These are phyloP conservation scores for Knoxdaviesia proteae DNA, from an alignment of 2,329 filamentous ascomycete species.

Conservation along the genomic window DNA sequence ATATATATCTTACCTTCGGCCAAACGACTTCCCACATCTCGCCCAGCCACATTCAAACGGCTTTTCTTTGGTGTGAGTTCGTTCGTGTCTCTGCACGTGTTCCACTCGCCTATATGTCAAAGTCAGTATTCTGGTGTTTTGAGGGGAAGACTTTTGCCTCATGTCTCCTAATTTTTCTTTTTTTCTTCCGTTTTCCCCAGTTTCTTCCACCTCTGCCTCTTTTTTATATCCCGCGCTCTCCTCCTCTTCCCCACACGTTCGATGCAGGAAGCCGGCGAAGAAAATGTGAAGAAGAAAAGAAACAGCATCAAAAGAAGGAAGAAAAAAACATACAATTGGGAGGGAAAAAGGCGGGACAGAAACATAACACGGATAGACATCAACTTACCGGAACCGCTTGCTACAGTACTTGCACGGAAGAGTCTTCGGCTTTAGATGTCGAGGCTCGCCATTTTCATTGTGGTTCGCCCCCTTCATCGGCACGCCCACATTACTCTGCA, in stretches of 20 bases:
- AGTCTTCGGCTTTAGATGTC: slow-evolving; percentile 39
- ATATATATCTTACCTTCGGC: slow-evolving; percentile 28
- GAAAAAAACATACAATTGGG: no score
- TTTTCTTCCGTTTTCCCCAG: no score
- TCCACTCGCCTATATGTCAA: slow-evolving; percentile 33
- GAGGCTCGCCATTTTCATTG: slow-evolving; percentile 28
- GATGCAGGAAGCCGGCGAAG: no score
- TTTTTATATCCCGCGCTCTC: no score
- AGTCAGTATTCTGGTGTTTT: slow-evolving; percentile 3
- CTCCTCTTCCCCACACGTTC: no score
- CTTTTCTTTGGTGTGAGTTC: slow-evolving; percentile 45
- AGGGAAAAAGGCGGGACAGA: no score
- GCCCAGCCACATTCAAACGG: slow-evolving; percentile 39
- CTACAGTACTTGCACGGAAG: slow-evolving; percentile 42
- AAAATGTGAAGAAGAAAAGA: not conserved
- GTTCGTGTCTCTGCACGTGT: slow-evolving; percentile 42
- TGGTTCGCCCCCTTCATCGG: slow-evolving; percentile 2
- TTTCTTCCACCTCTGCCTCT: no score
- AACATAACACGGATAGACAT: slow-evolving; percentile 4
- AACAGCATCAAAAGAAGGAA: slow-evolving; percentile 3
- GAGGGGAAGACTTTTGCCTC: no score
- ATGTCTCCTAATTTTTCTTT: no score
- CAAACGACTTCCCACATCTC: slow-evolving; percentile 41
- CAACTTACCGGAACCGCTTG: slow-evolving; percentile 37
- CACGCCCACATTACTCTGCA: not conserved